A percentile compares a stretch with the other conserved stretches of the same genome.
Evolutionary conservation across 2,329 filamentous ascomycete genomes (phyloP).

Genomic region (Aspergillus tanneri): DNA sequence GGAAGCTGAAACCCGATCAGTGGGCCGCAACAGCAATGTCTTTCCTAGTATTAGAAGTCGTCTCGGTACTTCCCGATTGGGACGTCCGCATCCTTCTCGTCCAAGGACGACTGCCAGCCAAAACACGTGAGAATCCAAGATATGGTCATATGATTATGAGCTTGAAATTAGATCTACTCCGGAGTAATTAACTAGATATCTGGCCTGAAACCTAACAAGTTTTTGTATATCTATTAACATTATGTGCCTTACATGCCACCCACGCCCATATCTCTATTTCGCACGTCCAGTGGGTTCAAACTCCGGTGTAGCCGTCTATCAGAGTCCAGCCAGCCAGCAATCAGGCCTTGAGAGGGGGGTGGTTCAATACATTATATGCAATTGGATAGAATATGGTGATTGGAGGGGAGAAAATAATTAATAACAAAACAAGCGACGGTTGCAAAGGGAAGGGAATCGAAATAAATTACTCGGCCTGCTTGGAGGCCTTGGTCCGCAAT

Average conservation of each 20-base stretch:
- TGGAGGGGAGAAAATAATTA: not conserved
- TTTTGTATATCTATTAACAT: not conserved
- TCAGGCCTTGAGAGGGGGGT: not conserved
- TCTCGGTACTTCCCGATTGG: not conserved
- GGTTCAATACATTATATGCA: not conserved
- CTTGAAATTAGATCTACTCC: too few species aligned
- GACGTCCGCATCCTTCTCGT: not conserved
- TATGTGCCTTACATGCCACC: not conserved
- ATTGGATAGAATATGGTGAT: not conserved
- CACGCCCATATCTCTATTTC: not conserved
- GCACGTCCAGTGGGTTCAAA: not conserved
- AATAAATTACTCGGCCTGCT: conserved; percentile 31
- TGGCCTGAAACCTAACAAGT: too few species aligned
- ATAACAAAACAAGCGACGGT: not conserved
- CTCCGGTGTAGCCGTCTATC: not conserved
- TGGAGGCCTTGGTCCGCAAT: conserved; percentile 35
- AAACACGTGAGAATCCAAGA: too few species aligned
- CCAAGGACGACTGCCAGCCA: too few species aligned
- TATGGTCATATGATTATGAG: too few species aligned
- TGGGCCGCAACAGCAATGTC: too few species aligned
- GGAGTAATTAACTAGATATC: too few species aligned
- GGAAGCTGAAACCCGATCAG: too few species aligned
- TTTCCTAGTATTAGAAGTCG: too few species aligned
- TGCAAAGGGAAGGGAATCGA: not conserved
- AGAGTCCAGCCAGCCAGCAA: too few species aligned